Evolutionary conservation across 305 asterid species (phyloP), one percentile per base, ranked within the genome.

Genomic region (Solanum hybrid): DNA sequence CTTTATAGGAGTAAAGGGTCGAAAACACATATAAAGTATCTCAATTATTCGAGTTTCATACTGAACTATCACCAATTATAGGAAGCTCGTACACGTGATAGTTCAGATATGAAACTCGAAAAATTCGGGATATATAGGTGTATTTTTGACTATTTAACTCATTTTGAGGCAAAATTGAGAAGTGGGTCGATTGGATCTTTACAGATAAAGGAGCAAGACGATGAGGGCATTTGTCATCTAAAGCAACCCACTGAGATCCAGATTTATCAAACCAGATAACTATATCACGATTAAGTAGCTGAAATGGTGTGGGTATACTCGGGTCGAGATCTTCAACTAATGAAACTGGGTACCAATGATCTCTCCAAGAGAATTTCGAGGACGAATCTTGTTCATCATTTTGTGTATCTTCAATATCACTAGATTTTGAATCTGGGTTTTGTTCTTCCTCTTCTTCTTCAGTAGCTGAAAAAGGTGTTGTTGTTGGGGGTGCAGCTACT

Each of bases 141-240:
- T 45, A 45, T 45, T 45, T 42, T 45, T 14, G 7, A 45, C 56
- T 42, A 42, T 42, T 42, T 42, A 12, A 42, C 64, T 45, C 64
- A 51, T 32, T 76, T 26, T 4, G 1, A 72, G 4, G 40, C 29
- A 81, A 89, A 35, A 36, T 69, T 19, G 80, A 19, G 72, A 32
- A 12, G 15, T 29, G 88, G 86, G 78, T 40, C 3, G 3, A 85
- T 13, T 80, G n/a, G 71, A 14, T 13, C 0, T 40, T 92, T 91
- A 97, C 99, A n/a, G 99, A 97, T 93, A 97, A 91, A 88, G 99
- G 99, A 17, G 99, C 99, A 87, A 97, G 99, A 75, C 99, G 93
- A 89, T 97, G 99, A 56, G 99, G 99, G 92, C 99, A 97, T 91
- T 95, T 97, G 86, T 97, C 99, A 88, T 98, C 99, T 42, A 96